Percentiles rank a stretch among this genome's conserved stretches.
Evolutionary conservation across 768 basidiomycete species (phyloP).

Genomic region (Suillus alpinus): DNA sequence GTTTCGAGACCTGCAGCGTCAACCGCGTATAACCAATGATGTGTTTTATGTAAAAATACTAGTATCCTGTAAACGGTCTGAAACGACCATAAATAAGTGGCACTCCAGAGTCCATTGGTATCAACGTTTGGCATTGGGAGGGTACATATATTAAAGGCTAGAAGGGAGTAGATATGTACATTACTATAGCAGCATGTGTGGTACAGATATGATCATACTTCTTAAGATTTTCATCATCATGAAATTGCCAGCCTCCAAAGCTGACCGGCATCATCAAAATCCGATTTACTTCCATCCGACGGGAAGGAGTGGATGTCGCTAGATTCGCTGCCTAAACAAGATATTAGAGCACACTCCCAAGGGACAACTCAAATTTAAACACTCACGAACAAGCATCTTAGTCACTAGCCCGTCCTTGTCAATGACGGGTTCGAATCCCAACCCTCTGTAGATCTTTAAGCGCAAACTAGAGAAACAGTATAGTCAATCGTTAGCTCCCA

Average conservation of each 20-base stretch:
- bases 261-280: slow-evolving; percentile 27
- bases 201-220: not conserved
- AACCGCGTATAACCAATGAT: not conserved
- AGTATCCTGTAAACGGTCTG: not conserved
- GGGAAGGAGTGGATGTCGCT: slow-evolving; percentile 38
- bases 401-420: slow-evolving; percentile 46
- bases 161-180: not conserved
- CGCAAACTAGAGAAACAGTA: slow-evolving; percentile 47
- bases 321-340: slow-evolving; percentile 41
- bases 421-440: slow-evolving; percentile 69
- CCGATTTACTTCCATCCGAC: slow-evolving; percentile 25
- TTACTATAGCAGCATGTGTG: not conserved
- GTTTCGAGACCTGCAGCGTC: not conserved
- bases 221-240: slow-evolving; percentile 21
- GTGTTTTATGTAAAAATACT: not conserved
- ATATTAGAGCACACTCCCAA: slow-evolving; percentile 2
- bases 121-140: not conserved
- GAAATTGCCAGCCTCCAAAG: slow-evolving; percentile 37
- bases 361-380: not conserved
- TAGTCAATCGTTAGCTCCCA: slow-evolving; percentile 2
- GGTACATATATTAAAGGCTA: not conserved
- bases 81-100: not conserved
- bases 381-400: slow-evolving; percentile 73
- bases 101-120: not conserved
- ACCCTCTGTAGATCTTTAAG: slow-evolving; percentile 62